Conservation (phyloP, 148 eudicot genomes). For the Hydrangea macrophylla region DNA sequence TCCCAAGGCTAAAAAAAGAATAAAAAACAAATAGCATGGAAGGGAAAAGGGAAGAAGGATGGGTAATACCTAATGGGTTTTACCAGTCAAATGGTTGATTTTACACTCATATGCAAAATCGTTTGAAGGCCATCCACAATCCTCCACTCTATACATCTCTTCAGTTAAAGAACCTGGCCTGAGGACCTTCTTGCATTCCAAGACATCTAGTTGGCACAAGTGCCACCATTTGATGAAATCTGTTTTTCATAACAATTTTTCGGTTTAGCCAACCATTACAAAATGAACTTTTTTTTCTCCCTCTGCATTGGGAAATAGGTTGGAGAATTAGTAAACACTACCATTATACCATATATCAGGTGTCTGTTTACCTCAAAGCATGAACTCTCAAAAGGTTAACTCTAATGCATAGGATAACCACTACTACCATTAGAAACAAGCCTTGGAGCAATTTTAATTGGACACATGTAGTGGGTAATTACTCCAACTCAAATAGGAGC, state of each 20-base stretch:
- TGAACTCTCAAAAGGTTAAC: background rate
- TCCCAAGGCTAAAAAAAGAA: background rate
- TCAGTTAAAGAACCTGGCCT: constrained; percentile 59
- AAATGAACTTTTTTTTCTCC: too few relatives aligned
- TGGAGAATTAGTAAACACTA: too few relatives aligned
- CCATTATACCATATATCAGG: background rate
- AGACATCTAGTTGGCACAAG: constrained; percentile 79
- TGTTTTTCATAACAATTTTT: constrained; percentile 26
- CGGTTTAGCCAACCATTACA: background rate
- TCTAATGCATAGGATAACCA: background rate
- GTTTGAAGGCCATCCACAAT: constrained; percentile 75
- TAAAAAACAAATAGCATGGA: background rate
- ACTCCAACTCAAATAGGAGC: constrained; percentile 77
- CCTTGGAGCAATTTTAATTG: constrained; percentile 68
- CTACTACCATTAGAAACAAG: constrained; percentile 76
- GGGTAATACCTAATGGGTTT: constrained; percentile 96
- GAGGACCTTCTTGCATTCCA: constrained; percentile 87
- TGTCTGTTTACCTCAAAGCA: background rate
- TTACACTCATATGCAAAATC: constrained; percentile 86
- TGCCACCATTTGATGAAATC: constrained; percentile 64
- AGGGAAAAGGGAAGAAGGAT: background rate
- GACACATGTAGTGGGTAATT: constrained; percentile 89
- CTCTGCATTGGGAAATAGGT: too few relatives aligned
- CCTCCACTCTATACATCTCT: constrained; percentile 51
- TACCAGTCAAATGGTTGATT: constrained; percentile 86